Percentiles rank a stretch among this genome's conserved stretches.
Evolutionary conservation across 75 land plant genomes (phyloP).

Genomic region (Adiantum capillusveneris): DNA sequence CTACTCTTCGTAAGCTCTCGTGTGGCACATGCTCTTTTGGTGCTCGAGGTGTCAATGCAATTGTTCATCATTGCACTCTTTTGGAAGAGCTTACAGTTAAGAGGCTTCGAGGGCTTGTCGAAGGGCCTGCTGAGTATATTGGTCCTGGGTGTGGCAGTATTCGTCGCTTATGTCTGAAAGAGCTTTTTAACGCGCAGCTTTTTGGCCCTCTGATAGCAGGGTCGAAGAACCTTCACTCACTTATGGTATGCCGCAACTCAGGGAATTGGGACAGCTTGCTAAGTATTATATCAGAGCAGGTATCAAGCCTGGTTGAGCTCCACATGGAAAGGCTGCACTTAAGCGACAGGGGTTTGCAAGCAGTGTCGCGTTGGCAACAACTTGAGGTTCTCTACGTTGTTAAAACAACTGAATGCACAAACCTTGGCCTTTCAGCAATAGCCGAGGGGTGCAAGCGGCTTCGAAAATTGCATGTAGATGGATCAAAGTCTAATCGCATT

Average conservation of each 20-base stretch:
- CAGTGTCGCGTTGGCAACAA: slow-evolving; percentile 38
- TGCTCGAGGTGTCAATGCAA: slow-evolving; percentile 30
- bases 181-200: slow-evolving; percentile 66
- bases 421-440: slow-evolving; percentile 45
- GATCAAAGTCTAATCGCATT: slow-evolving; percentile 78
- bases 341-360: slow-evolving; percentile 56
- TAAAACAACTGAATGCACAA: slow-evolving; percentile 83
- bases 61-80: slow-evolving; percentile 16
- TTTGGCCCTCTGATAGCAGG: slow-evolving; percentile 63
- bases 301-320: slow-evolving; percentile 46
- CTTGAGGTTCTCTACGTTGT: slow-evolving; percentile 79
- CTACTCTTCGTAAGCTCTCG: slow-evolving; percentile 54
- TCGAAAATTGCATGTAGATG: slow-evolving; percentile 77
- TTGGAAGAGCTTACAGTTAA: slow-evolving; percentile 37
- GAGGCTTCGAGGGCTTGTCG: slow-evolving; percentile 22
- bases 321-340: slow-evolving; percentile 76
- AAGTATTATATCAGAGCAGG: slow-evolving; percentile 35
- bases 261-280: slow-evolving; percentile 80
- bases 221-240: slow-evolving; percentile 44
- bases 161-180: slow-evolving; percentile 57
- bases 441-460: slow-evolving; percentile 55
- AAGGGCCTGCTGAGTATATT: slow-evolving; percentile 24
- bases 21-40: slow-evolving; percentile 84
- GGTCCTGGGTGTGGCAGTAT: slow-evolving; percentile 42
- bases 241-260: slow-evolving; percentile 52